A percentile compares a stretch with the other conserved stretches of the same genome.
These are phyloP conservation scores for Ogataea nonfermentans DNA, from an alignment of 805 yeast species.

Conservation along the genomic window DNA sequence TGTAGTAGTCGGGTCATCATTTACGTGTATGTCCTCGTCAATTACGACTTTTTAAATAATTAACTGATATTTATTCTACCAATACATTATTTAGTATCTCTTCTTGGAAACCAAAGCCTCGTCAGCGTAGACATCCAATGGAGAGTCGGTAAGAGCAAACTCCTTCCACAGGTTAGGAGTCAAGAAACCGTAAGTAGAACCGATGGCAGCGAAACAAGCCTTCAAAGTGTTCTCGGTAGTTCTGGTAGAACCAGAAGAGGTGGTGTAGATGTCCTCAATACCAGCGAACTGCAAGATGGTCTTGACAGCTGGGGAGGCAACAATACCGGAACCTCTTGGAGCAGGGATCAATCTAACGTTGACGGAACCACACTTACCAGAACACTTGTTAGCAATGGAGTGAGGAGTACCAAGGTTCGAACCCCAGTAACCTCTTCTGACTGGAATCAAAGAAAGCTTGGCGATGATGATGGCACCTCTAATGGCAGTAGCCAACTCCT, in stretches of 20 bases:
- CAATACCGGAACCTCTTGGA: slow-evolving; percentile 99
- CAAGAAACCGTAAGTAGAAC: slow-evolving; percentile 99
- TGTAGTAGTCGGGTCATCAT: too few species aligned
- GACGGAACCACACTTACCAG: slow-evolving; percentile 99
- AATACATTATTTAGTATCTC: slow-evolving; percentile 53
- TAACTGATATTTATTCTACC: background rate
- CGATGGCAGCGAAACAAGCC: slow-evolving; percentile 99
- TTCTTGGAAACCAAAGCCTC: slow-evolving; percentile 74
- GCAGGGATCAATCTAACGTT: slow-evolving; percentile 98
- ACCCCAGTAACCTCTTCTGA: slow-evolving; percentile 99
- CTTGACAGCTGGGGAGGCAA: slow-evolving; percentile 99
- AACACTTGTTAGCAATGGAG: slow-evolving; percentile 95
- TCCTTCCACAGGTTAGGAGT: slow-evolving; percentile 99
- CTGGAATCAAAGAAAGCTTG: slow-evolving; percentile 97
- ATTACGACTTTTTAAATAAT: too few species aligned
- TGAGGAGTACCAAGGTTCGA: slow-evolving; percentile 99
- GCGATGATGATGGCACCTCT: slow-evolving; percentile 99
- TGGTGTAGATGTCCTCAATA: slow-evolving; percentile 98
- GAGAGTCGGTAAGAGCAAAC: slow-evolving; percentile 81
- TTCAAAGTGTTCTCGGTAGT: slow-evolving; percentile 99
- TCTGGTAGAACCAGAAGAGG: slow-evolving; percentile 99
- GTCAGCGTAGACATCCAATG: slow-evolving; percentile 92
- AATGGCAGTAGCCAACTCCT: slow-evolving; percentile 99
- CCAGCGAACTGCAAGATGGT: slow-evolving; percentile 99
- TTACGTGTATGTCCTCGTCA: too few species aligned